Percentiles rank a stretch among this genome's conserved stretches.
Conservation (phyloP, 352 stramenopile genomes). For the Phytopythium kandeliae region DNA sequence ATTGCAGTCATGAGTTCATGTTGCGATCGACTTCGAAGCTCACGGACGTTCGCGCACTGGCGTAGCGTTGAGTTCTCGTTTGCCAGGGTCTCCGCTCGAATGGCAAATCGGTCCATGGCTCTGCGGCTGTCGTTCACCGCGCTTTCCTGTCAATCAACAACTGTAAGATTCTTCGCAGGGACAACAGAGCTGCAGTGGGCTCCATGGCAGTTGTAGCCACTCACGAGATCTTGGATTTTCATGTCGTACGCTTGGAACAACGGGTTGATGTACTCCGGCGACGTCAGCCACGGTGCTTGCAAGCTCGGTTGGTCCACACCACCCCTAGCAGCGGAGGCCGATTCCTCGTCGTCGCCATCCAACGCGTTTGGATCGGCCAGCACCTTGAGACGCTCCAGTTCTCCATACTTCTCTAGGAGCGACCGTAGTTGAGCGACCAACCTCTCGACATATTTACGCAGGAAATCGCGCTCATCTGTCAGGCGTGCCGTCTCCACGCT, state of each 20-base stretch:
- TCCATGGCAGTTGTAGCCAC: constrained; percentile 8
- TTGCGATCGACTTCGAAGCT: neutral
- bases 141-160: constrained; percentile 28
- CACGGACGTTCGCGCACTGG: constrained; percentile 28
- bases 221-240: constrained; percentile 70
- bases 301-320: neutral
- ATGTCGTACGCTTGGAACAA: constrained; percentile 73
- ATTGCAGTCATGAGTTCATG: constrained; percentile 2
- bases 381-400: constrained; percentile 65
- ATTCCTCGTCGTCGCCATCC: constrained; percentile 11
- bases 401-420: constrained; percentile 58
- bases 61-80: constrained; percentile 64
- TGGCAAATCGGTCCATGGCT: constrained; percentile 41
- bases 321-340: neutral
- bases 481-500: constrained; percentile 39
- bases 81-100: constrained; percentile 37
- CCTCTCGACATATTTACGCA: constrained; percentile 61
- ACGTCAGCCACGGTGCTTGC: constrained; percentile 57
- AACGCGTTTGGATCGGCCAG: constrained; percentile 29
- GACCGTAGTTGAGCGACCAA: constrained; percentile 52
- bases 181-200: too few relatives aligned
- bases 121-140: constrained; percentile 52
- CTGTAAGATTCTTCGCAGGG: too few relatives aligned
- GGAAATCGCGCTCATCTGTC: constrained; percentile 55
- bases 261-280: constrained; percentile 66